Percentiles rank a stretch among this genome's conserved stretches.
phyloP scores from a whole-genome alignment of 331 rosid genomes.

The Stylosanthes scabra region DNA sequence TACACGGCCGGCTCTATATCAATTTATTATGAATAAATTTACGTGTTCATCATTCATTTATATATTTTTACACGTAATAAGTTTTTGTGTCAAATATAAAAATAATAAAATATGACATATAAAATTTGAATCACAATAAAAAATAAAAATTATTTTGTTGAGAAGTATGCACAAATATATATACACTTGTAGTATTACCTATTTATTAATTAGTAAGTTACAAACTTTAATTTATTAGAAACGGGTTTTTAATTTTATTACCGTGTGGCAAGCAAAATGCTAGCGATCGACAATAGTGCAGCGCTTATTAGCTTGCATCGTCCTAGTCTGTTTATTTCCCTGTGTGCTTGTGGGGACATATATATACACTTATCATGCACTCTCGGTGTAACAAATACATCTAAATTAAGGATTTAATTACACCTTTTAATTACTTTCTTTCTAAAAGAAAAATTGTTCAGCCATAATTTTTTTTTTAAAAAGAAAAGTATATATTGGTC shows the following conservation, averaged over 20 bases:
- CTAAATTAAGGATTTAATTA: not conserved
- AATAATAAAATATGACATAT: no score
- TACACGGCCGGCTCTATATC: conserved; percentile 1
- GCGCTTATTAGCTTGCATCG: conserved; percentile 9
- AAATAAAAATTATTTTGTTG: no score
- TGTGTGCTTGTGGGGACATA: conserved; percentile 19
- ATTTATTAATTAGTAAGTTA: no score
- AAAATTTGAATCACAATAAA: no score
- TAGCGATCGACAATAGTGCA: conserved; percentile 27
- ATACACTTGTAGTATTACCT: no score
- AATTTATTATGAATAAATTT: no score
- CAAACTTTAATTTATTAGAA: no score
- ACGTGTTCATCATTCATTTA: no score
- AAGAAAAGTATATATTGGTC: not conserved
- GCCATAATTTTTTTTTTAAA: not conserved
- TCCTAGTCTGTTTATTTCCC: not conserved
- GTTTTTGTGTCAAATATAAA: no score
- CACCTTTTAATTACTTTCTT: no score
- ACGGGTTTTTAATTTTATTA: not conserved
- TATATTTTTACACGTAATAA: no score
- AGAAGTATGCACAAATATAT: no score
- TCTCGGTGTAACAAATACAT: not conserved
- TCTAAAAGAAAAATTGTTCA: not conserved
- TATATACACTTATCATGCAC: not conserved
- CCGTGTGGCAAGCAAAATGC: conserved; percentile 10